phyloP scores from a whole-genome alignment of 169 alveolate species.

The Sarcocystis neurona region DNA sequence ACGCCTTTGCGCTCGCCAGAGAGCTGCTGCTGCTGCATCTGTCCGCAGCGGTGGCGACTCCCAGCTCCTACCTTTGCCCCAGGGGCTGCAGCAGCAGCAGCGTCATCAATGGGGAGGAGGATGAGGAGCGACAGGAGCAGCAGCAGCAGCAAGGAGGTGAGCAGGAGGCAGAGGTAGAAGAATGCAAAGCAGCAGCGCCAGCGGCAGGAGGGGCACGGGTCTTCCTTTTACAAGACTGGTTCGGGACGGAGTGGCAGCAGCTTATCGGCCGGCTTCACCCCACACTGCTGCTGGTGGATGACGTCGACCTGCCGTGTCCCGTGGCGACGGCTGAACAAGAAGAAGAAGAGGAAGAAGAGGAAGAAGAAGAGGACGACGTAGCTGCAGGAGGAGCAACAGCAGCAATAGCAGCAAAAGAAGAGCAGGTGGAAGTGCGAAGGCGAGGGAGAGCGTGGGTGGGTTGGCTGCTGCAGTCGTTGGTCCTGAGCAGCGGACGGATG shows the following conservation, averaged over 20 bases:
- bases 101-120: not conserved
- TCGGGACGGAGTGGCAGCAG: not conserved
- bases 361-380: not conserved
- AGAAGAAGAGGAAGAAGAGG: slow-evolving; percentile 23
- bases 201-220: too few species aligned
- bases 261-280: not conserved
- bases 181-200: too few species aligned
- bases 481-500: not conserved
- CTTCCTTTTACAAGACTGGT: slow-evolving; percentile 27
- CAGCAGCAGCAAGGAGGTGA: too few species aligned
- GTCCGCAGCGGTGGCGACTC: too few species aligned
- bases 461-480: slow-evolving; percentile 42
- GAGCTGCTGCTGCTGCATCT: too few species aligned
- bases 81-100: not conserved
- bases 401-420: not conserved
- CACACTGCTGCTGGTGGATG: slow-evolving; percentile 5
- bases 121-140: not conserved
- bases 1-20: too few species aligned
- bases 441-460: slow-evolving; percentile 17
- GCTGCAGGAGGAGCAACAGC: not conserved
- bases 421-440: not conserved
- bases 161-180: too few species aligned
- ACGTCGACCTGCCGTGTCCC: not conserved
- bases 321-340: slow-evolving; percentile 8
- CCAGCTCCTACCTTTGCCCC: too few species aligned